Evolutionary conservation across 2,329 filamentous ascomycete genomes (phyloP), one percentile per base, ranked within the genome.

Genomic region (Magnaporthiopsis incrustans): DNA sequence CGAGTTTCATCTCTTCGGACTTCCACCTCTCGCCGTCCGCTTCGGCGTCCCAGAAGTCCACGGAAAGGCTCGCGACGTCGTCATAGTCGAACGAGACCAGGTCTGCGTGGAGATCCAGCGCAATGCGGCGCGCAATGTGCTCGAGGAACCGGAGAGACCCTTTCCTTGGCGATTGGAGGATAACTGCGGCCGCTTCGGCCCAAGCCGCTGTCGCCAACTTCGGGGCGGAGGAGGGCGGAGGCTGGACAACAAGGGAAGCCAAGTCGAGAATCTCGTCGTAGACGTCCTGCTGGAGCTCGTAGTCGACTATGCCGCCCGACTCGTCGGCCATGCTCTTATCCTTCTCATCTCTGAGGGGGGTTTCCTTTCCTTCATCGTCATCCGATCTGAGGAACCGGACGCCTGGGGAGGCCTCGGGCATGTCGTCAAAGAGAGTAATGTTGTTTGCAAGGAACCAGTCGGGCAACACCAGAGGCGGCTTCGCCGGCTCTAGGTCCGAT

Each of bases 371-470:
- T 12, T 22, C 18, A 3, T 8, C 14, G 18, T 38, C 12, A 26
- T 61, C 50, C 1, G 50, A 15, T 32, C 6, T 44, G 3, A 61
- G 18, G 15, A 61, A 56, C 18, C 50, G 35, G 25, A 61, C 14
- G 22, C 35, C 44, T 2, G 38, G 50, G 27, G 33, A 27, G 33
- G 27, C 26, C 25, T n/a, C 30, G 35, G 11, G 15, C n/a, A 61
- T 15, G 18, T 61, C 35, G 18, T 53, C 6, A n/a, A 53, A 53
- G 44, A 53, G 44, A 53, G n/a, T 7, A 27, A 61, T 25, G 27
- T 61, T 61, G n/a, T n/a, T 50, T 1, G 15, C 60, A 18, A 61
- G 50, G 38, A 61, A 61, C 60, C 60, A 61, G 7, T 50, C 60
- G 27, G 60, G 60, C n/a, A 61, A 25, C 35, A 27, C 30, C 26